Conservation (phyloP, 345 rosid genomes). For the Rhizophora mangle region DNA sequence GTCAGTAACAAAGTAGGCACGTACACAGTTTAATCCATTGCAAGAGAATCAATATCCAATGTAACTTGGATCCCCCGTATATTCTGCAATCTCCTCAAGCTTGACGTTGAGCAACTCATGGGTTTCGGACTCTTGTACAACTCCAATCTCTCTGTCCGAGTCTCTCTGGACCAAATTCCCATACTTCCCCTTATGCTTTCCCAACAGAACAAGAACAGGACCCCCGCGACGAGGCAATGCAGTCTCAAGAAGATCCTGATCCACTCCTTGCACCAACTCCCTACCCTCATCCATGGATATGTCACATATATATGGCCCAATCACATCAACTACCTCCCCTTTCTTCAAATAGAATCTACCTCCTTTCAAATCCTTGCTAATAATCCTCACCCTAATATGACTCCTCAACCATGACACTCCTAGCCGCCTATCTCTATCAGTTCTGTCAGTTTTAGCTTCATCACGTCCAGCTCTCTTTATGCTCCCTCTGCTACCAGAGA, state of each 20-base stretch:
- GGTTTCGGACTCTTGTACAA: conserved; percentile 63
- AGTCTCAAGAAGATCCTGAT: conserved; percentile 80
- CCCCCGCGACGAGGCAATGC: conserved; percentile 80
- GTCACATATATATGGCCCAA: conserved; percentile 66
- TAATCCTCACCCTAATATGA: conserved; percentile 66
- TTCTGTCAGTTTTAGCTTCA: conserved; percentile 16
- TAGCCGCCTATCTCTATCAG: conserved; percentile 4
- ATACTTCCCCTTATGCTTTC: conserved; percentile 63
- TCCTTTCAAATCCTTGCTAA: conserved; percentile 62
- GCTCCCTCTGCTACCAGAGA: conserved; percentile 15
- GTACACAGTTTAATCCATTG: neutral
- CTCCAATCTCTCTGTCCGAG: conserved; percentile 55
- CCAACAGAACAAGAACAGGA: conserved; percentile 56
- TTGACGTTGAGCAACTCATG: conserved; percentile 56
- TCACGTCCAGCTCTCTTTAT: conserved; percentile 20
- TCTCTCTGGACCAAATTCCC: conserved; percentile 74
- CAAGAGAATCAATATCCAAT: conserved; percentile 18
- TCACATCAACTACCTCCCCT: conserved; percentile 77
- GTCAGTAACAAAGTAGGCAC: neutral
- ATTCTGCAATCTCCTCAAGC: conserved; percentile 89
- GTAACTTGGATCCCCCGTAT: conserved; percentile 55
- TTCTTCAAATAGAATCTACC: conserved; percentile 80
- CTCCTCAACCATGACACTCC: conserved; percentile 62
- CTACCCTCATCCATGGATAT: conserved; percentile 64
- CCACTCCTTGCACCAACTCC: conserved; percentile 70